phyloP scores from a whole-genome alignment of 1,139 yeast genomes.

The Suhomyces terraborum region DNA sequence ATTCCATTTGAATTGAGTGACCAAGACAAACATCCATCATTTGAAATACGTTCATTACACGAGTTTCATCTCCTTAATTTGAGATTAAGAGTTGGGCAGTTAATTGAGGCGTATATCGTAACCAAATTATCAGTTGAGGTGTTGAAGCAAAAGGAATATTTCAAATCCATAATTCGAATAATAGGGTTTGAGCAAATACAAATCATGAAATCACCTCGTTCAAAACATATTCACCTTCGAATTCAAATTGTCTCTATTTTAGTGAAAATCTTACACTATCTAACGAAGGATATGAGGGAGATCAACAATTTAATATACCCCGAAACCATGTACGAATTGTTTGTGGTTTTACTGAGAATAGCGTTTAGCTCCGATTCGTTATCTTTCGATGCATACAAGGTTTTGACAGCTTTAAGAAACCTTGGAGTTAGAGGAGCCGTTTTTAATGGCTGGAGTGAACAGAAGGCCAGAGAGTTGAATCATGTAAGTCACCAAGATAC shows the following conservation, averaged over 20 bases:
- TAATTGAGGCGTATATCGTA: conserved; percentile 47
- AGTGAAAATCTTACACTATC: conserved; percentile 35
- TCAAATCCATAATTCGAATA: conserved; percentile 47
- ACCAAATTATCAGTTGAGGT: conserved; percentile 33
- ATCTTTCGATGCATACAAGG: conserved; percentile 35
- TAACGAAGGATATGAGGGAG: conserved; percentile 34
- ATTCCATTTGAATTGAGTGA: conserved; percentile 21
- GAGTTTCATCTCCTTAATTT: conserved; percentile 45
- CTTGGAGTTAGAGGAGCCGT: conserved; percentile 28
- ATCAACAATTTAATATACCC: conserved; percentile 39
- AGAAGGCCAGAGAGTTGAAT: conserved; percentile 40
- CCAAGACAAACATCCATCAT: conserved; percentile 14
- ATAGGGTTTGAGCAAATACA: conserved; percentile 56
- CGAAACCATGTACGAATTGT: conserved; percentile 49
- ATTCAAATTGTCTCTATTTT: conserved; percentile 45
- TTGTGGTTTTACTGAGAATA: conserved; percentile 56
- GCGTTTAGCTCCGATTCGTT: conserved; percentile 54
- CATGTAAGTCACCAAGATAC: conserved; percentile 27
- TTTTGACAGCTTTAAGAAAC: conserved; percentile 33
- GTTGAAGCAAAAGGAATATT: conserved; percentile 38
- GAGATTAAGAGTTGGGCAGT: conserved; percentile 41
- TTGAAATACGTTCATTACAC: conserved; percentile 35
- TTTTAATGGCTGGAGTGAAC: conserved; percentile 47
- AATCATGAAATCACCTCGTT: conserved; percentile 51
- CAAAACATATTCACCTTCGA: conserved; percentile 41